Conservation (phyloP, 225 moss, liverwort and hornwort genomes). For the Polytrichum commune region DNA sequence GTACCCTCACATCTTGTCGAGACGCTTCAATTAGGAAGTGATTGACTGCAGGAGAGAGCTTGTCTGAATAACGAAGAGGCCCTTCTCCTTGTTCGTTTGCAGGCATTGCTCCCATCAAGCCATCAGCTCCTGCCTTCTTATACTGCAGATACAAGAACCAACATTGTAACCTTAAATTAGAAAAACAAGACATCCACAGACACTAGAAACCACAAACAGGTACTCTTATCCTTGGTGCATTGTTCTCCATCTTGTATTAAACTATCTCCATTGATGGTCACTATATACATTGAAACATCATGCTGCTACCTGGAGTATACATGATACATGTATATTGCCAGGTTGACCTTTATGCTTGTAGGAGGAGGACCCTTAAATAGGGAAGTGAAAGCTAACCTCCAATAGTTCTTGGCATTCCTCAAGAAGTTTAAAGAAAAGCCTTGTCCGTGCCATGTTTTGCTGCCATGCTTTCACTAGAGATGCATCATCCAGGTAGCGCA, state of each 20-base stretch:
- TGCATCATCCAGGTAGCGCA: slow-evolving; percentile 86
- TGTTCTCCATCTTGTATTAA: too few relatives aligned
- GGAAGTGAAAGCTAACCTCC: slow-evolving; percentile 47
- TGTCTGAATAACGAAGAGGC: slow-evolving; percentile 81
- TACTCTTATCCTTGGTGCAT: too few relatives aligned
- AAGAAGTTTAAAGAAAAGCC: slow-evolving; percentile 68
- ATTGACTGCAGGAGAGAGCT: slow-evolving; percentile 90
- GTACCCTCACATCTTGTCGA: slow-evolving; percentile 78
- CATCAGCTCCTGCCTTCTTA: slow-evolving; percentile 85
- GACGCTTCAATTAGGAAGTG: slow-evolving; percentile 82
- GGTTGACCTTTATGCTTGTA: too few relatives aligned
- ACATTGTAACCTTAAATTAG: not conserved
- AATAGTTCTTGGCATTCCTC: slow-evolving; percentile 86
- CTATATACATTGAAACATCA: too few relatives aligned
- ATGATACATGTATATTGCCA: too few relatives aligned
- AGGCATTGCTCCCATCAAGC: slow-evolving; percentile 74
- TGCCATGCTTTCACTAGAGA: slow-evolving; percentile 92
- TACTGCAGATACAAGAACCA: slow-evolving; percentile 49
- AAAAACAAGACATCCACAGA: too few relatives aligned
- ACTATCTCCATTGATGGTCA: too few relatives aligned
- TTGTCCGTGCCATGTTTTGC: slow-evolving; percentile 59
- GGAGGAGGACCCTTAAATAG: too few relatives aligned
- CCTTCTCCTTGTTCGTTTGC: slow-evolving; percentile 52
- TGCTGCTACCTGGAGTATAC: too few relatives aligned
- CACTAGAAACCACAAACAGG: too few relatives aligned